Percentiles rank a stretch among this genome's conserved stretches.
Evolutionary conservation across 2,329 filamentous ascomycete genomes (phyloP).

Genomic region (Colletotrichum orchidophilum): DNA sequence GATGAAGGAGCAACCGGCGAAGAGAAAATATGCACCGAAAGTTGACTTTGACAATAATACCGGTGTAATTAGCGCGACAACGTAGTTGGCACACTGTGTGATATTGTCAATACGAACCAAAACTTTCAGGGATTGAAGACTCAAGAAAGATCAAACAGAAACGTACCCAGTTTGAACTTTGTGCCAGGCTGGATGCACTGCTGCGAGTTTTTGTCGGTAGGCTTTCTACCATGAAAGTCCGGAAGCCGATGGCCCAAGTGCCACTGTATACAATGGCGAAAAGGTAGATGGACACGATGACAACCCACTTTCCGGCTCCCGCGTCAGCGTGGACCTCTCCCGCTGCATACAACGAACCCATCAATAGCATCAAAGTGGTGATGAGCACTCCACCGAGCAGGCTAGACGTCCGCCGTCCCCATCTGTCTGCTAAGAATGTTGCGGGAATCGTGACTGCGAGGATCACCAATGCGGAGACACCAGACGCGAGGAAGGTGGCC

Average conservation of each 20-base stretch:
- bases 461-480: constrained; percentile 66
- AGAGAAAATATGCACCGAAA: constrained; percentile 57
- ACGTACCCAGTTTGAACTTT: constrained; percentile 61
- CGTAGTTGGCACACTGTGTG: constrained; percentile 51
- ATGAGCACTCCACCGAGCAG: constrained; percentile 62
- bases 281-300: constrained; percentile 60
- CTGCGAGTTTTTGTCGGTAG: constrained; percentile 64
- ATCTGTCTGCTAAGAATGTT: constrained; percentile 62
- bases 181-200: constrained; percentile 62
- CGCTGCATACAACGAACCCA: constrained; percentile 60
- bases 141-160: not conserved
- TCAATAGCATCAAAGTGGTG: constrained; percentile 60
- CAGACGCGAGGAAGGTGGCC: constrained; percentile 66
- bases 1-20: constrained; percentile 49
- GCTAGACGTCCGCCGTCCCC: constrained; percentile 63
- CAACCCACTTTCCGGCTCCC: constrained; percentile 57
- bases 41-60: constrained; percentile 49
- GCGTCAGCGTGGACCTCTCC: constrained; percentile 46
- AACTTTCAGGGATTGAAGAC: not conserved
- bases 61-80: constrained; percentile 56
- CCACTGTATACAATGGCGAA: constrained; percentile 56
- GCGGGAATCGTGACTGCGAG: constrained; percentile 63
- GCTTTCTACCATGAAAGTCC: constrained; percentile 64
- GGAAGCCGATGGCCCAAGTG: constrained; percentile 62
- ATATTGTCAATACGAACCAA: not conserved